Percentiles rank a stretch among this genome's conserved stretches.
phyloP scores from a whole-genome alignment of 495 filamentous ascomycete species.

The Chaetomium tenue region DNA sequence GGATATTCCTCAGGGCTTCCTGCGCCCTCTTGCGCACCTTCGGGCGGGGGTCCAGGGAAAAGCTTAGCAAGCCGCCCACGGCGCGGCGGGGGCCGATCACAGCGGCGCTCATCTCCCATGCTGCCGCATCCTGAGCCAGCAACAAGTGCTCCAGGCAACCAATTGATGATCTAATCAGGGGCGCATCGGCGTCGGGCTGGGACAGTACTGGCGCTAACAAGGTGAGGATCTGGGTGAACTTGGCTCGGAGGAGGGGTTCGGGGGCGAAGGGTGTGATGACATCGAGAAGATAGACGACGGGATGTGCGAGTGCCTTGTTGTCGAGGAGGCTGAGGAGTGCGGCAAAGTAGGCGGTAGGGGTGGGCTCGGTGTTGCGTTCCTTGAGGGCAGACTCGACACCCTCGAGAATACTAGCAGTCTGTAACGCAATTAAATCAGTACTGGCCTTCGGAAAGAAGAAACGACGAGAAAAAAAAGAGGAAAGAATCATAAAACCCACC shows the following conservation, averaged over 20 bases:
- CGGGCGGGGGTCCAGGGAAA: slow-evolving; percentile 83
- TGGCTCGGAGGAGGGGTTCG: slow-evolving; percentile 78
- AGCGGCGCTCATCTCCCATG: slow-evolving; percentile 82
- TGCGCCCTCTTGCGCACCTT: slow-evolving; percentile 95
- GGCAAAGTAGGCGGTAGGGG: slow-evolving; percentile 91
- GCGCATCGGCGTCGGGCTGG: slow-evolving; percentile 78
- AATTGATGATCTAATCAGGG: slow-evolving; percentile 82
- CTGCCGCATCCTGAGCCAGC: slow-evolving; percentile 77
- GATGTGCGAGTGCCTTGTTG: slow-evolving; percentile 81
- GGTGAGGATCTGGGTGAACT: slow-evolving; percentile 89
- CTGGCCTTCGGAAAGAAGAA: background rate
- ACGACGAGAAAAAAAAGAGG: slow-evolving; percentile 3
- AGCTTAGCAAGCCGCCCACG: slow-evolving; percentile 76
- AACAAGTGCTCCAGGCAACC: slow-evolving; percentile 87
- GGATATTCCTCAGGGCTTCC: slow-evolving; percentile 79
- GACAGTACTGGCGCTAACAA: slow-evolving; percentile 80
- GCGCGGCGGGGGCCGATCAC: slow-evolving; percentile 86
- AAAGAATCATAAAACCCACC: slow-evolving; percentile 47
- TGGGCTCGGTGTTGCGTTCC: slow-evolving; percentile 76
- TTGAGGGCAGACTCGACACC: slow-evolving; percentile 90
- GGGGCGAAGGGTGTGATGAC: slow-evolving; percentile 80
- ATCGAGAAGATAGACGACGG: slow-evolving; percentile 95
- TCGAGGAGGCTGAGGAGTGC: slow-evolving; percentile 86
- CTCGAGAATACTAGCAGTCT: slow-evolving; percentile 85
- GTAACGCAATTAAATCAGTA: slow-evolving; percentile 22